Evolutionary conservation across 1,139 yeast species (phyloP).

Genomic region (Suhomyces kunorum): DNA sequence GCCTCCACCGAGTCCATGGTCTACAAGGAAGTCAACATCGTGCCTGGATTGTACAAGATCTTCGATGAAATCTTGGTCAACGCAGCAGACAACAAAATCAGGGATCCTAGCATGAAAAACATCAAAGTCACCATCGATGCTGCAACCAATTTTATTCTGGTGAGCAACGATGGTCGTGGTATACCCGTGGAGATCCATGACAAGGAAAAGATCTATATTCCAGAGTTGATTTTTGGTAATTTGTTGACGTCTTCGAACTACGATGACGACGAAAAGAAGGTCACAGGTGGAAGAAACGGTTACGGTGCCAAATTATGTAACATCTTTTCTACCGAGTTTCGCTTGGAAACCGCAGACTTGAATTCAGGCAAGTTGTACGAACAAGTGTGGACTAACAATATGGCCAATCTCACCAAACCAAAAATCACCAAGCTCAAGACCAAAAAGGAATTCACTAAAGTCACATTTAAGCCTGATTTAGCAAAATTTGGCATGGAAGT

Average conservation of each 20-base stretch:
- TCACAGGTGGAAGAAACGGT: constrained; percentile 98
- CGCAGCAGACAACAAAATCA: constrained; percentile 97
- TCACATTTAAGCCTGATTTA: constrained; percentile 88
- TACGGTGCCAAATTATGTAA: constrained; percentile 93
- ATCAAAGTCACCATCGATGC: constrained; percentile 79
- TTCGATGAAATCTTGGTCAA: constrained; percentile 97
- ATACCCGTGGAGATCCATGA: constrained; percentile 93
- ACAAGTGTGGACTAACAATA: constrained; percentile 86
- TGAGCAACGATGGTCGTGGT: constrained; percentile 92
- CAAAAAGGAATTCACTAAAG: constrained; percentile 78
- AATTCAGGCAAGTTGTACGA: constrained; percentile 60
- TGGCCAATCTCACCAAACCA: constrained; percentile 79
- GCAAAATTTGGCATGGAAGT: constrained; percentile 78
- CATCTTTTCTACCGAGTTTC: constrained; percentile 89
- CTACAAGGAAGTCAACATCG: constrained; percentile 70
- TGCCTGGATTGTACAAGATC: constrained; percentile 94
- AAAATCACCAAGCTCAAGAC: constrained; percentile 62
- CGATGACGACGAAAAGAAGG: constrained; percentile 93
- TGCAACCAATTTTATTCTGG: constrained; percentile 73
- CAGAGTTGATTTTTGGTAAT: constrained; percentile 95
- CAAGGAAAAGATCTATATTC: constrained; percentile 90
- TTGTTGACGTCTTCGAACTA: constrained; percentile 93
- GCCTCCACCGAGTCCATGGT: constrained; percentile 71
- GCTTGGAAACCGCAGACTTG: constrained; percentile 86
- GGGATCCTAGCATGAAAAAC: constrained; percentile 88